A percentile compares a stretch with the other conserved stretches of the same genome.
These are phyloP conservation scores for Viridothelium virens DNA, from an alignment of 495 filamentous ascomycete species.

Conservation along the genomic window DNA sequence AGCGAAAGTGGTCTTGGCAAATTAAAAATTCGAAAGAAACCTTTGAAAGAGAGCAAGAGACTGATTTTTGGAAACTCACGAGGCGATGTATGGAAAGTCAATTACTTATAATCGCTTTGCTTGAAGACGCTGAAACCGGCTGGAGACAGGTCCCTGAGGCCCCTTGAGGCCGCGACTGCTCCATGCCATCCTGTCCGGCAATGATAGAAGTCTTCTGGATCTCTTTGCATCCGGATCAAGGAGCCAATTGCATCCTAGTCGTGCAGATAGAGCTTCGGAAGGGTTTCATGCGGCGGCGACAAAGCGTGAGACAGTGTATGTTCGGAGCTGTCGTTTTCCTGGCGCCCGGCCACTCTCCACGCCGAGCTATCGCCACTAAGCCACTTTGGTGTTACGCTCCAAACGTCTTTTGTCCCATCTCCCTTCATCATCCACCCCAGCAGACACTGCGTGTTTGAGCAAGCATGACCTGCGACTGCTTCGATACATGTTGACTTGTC, in stretches of 20 bases:
- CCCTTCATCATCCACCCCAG: neutral
- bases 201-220: neutral
- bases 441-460: neutral
- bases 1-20: conserved; percentile 13
- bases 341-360: neutral
- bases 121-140: conserved; percentile 7
- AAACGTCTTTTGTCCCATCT: conserved; percentile 8
- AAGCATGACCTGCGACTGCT: conserved; percentile 6
- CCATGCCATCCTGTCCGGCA: neutral
- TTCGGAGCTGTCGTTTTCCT: conserved; percentile 1
- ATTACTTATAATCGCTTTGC: conserved; percentile 11
- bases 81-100: conserved; percentile 9
- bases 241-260: conserved; percentile 10
- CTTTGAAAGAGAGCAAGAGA: neutral
- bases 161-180: neutral
- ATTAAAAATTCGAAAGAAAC: neutral
- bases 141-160: conserved; percentile 6
- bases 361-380: neutral
- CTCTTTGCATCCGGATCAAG: neutral
- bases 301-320: neutral
- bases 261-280: neutral
- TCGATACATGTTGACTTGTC: conserved; percentile 1
- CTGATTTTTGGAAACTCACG: conserved; percentile 9
- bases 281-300: conserved; percentile 2
- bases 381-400: neutral